A percentile compares a stretch with the other conserved stretches of the same genome.
These are phyloP conservation scores for Mucor irregularis DNA, from an alignment of 371 early-diverging fungal genomes.

Conservation along the genomic window DNA sequence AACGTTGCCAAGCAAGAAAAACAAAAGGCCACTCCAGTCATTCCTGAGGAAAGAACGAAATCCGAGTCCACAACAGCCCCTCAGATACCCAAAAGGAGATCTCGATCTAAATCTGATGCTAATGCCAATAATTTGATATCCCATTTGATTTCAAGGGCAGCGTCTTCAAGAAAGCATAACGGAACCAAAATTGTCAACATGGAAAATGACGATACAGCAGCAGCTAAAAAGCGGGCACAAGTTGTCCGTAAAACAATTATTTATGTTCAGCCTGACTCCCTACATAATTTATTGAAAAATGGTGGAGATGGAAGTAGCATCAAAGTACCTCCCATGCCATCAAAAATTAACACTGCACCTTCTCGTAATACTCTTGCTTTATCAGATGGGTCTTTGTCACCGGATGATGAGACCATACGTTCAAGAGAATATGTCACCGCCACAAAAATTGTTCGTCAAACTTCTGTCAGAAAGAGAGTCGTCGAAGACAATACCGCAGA, in stretches of 20 bases:
- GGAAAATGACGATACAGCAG: constrained; percentile 4
- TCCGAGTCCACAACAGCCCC: background rate
- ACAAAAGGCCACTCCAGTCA: background rate
- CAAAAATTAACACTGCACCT: no score
- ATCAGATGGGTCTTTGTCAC: constrained; percentile 14
- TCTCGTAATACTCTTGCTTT: no score
- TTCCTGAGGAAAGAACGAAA: constrained; percentile 1
- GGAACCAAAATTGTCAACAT: constrained; percentile 25
- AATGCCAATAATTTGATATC: constrained; percentile 11
- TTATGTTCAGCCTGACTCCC: constrained; percentile 47
- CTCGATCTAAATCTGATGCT: constrained; percentile 4
- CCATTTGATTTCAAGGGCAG: constrained; percentile 19
- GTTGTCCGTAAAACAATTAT: constrained; percentile 50
- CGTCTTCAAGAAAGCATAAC: constrained; percentile 2
- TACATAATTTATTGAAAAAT: constrained; percentile 17
- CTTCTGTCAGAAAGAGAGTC: constrained; percentile 24
- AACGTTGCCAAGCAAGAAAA: constrained; percentile 16
- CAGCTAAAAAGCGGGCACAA: constrained; percentile 15
- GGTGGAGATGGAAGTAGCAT: background rate
- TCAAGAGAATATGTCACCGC: constrained; percentile 29
- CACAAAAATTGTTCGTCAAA: constrained; percentile 24
- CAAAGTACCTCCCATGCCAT: constrained; percentile 1
- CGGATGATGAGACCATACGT: constrained; percentile 8
- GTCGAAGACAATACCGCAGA: constrained; percentile 2
- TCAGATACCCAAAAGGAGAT: background rate